Evolutionary conservation across 192 early-diverging fungal genomes (phyloP).

Genomic region (Coemansia sp.): DNA sequence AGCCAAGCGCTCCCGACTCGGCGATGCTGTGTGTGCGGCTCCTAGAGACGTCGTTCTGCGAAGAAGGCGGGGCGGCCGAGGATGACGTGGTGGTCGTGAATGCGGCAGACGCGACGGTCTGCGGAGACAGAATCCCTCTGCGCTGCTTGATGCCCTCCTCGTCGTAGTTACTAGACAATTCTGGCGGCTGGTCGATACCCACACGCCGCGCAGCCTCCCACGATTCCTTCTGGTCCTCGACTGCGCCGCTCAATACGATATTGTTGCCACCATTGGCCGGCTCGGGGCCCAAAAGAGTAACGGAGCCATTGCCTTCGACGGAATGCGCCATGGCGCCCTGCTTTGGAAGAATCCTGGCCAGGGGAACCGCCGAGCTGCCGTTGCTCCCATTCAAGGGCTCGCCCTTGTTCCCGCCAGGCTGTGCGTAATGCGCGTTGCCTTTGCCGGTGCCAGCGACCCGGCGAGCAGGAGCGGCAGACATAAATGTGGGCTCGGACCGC

Average conservation of each 20-base stretch:
- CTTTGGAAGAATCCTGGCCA: constrained; percentile 21
- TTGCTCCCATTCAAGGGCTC: neutral
- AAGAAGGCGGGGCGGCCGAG: neutral
- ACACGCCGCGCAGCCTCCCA: constrained; percentile 26
- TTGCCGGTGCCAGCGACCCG: constrained; percentile 4
- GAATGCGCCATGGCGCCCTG: neutral
- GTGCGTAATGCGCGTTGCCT: neutral
- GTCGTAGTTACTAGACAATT: constrained; percentile 9
- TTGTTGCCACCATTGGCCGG: neutral
- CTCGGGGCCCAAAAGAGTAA: neutral
- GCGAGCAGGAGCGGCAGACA: constrained; percentile 1
- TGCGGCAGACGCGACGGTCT: constrained; percentile 13
- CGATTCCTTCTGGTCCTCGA: neutral
- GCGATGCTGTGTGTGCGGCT: constrained; percentile 16
- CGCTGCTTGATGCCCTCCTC: constrained; percentile 44
- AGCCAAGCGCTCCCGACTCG: constrained; percentile 17
- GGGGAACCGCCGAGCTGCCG: constrained; percentile 23
- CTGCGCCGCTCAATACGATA: neutral
- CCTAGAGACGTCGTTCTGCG: neutral
- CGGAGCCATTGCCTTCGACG: neutral
- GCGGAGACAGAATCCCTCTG: constrained; percentile 12
- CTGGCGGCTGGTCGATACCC: constrained; percentile 30
- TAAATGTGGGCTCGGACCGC: constrained; percentile 44
- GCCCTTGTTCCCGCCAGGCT: neutral
- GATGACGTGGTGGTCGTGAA: neutral